These are phyloP conservation scores for Wickerhamiella qilinensis DNA, from an alignment of 805 yeast species.

Conservation along the genomic window DNA sequence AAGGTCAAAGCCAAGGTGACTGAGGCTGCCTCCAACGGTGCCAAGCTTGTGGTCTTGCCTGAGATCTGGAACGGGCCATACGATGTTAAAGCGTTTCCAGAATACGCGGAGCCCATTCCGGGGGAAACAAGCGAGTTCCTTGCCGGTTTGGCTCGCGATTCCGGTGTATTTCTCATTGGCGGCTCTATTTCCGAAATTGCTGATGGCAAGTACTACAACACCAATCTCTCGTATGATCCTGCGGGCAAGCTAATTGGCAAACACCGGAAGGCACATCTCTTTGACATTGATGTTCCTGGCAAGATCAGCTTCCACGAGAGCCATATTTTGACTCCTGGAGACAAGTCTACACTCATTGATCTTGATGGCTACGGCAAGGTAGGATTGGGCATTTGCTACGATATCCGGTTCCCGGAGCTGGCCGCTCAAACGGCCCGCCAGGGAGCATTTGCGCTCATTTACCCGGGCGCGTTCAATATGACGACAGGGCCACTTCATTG, in stretches of 20 bases:
- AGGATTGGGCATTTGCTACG: conserved; percentile 85
- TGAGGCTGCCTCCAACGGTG: conserved; percentile 48
- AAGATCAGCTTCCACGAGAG: conserved; percentile 83
- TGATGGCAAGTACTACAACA: conserved; percentile 45
- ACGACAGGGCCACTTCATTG: conserved; percentile 91
- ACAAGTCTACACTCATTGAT: conserved; percentile 62
- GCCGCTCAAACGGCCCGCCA: conserved; percentile 46
- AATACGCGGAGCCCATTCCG: conserved; percentile 81
- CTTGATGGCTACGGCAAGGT: conserved; percentile 49
- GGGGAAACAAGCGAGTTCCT: conserved; percentile 50
- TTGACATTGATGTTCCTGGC: conserved; percentile 84
- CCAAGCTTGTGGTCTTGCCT: conserved; percentile 72
- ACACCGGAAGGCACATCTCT: conserved; percentile 81
- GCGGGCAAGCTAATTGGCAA: conserved; percentile 66
- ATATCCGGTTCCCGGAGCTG: conserved; percentile 80
- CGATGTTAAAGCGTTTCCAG: conserved; percentile 67
- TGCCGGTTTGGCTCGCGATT: conserved; percentile 47
- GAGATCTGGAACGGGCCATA: conserved; percentile 97
- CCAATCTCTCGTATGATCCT: conserved; percentile 57
- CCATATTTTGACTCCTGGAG: conserved; percentile 58
- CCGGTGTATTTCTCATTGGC: conserved; percentile 56
- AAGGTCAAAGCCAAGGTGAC: conserved; percentile 49
- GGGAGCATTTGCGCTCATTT: conserved; percentile 71
- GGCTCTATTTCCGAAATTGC: conserved; percentile 83
- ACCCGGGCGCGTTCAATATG: conserved; percentile 86